Conservation (phyloP, 2,329 filamentous ascomycete species). For the Pestalotiopsis sp. region DNA sequence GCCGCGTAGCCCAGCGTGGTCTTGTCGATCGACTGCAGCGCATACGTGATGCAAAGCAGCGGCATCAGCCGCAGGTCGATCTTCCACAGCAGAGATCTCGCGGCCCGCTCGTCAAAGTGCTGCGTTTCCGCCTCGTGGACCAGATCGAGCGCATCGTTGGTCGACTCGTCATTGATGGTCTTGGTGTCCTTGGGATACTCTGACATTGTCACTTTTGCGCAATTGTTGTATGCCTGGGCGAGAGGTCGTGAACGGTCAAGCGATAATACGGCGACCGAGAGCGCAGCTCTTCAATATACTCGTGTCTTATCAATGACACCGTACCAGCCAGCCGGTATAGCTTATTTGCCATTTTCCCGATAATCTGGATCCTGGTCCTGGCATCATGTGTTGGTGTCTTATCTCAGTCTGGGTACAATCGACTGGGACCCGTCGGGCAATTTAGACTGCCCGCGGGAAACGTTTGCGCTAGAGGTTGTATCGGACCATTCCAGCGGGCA, state of each 20-base stretch:
- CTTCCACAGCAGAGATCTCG: conserved; percentile 12
- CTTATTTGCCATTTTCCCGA: background rate
- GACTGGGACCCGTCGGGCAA: background rate
- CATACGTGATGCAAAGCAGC: conserved; percentile 15
- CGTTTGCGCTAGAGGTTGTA: background rate
- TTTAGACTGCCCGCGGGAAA: background rate
- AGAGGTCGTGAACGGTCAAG: too few species aligned
- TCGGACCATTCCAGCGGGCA: background rate
- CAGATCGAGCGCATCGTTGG: background rate
- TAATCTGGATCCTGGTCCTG: background rate
- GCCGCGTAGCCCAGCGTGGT: conserved; percentile 64
- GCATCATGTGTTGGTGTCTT: background rate
- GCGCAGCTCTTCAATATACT: background rate
- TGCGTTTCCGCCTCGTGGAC: conserved; percentile 1
- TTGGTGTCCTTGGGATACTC: background rate
- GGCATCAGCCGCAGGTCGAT: conserved; percentile 16
- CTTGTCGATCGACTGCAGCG: conserved; percentile 33
- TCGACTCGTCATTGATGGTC: background rate
- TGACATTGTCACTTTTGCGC: background rate
- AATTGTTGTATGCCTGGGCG: too few species aligned
- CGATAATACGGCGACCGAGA: too few species aligned
- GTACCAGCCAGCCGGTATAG: background rate
- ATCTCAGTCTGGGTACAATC: background rate
- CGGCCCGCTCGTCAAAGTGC: background rate
- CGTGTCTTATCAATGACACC: background rate